Conservation (phyloP, 805 yeast genomes). For the Candida vaughaniae region DNA sequence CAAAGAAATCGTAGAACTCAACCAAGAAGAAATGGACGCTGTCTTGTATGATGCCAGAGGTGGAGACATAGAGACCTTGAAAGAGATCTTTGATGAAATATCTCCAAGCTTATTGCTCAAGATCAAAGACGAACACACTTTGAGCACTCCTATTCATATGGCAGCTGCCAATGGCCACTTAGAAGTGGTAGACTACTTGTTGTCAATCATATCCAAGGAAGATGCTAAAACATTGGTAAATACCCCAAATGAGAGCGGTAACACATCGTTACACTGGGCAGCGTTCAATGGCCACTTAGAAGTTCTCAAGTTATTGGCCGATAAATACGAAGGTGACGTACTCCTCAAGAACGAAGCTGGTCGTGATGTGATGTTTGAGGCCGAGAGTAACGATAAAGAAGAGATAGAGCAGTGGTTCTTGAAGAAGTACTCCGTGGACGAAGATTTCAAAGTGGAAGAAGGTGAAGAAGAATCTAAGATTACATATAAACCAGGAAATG, state of each 20-base stretch:
- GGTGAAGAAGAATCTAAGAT: constrained; percentile 41
- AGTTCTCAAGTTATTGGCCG: constrained; percentile 68
- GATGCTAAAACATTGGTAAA: constrained; percentile 39
- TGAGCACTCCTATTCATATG: constrained; percentile 85
- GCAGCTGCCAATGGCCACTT: constrained; percentile 93
- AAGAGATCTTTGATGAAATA: constrained; percentile 62
- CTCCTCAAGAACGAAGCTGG: constrained; percentile 69
- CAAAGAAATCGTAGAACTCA: constrained; percentile 26
- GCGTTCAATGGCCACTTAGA: constrained; percentile 80
- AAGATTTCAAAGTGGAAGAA: constrained; percentile 46
- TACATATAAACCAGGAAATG: constrained; percentile 43
- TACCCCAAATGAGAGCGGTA: constrained; percentile 71
- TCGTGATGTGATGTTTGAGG: constrained; percentile 86
- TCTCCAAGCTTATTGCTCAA: constrained; percentile 41
- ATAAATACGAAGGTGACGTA: constrained; percentile 76
- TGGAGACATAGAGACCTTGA: constrained; percentile 79
- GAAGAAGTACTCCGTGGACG: constrained; percentile 67
- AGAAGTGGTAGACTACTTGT: constrained; percentile 60
- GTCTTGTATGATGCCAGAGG: constrained; percentile 81
- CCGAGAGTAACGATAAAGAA: constrained; percentile 73
- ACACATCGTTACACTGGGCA: constrained; percentile 97
- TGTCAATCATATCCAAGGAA: constrained; percentile 46
- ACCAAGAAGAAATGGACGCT: constrained; percentile 80
- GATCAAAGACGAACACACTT: constrained; percentile 62
- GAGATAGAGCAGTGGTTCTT: constrained; percentile 78